These are phyloP conservation scores for Arabidopsis arenosa DNA, from an alignment of 345 rosid species.

Conservation along the genomic window DNA sequence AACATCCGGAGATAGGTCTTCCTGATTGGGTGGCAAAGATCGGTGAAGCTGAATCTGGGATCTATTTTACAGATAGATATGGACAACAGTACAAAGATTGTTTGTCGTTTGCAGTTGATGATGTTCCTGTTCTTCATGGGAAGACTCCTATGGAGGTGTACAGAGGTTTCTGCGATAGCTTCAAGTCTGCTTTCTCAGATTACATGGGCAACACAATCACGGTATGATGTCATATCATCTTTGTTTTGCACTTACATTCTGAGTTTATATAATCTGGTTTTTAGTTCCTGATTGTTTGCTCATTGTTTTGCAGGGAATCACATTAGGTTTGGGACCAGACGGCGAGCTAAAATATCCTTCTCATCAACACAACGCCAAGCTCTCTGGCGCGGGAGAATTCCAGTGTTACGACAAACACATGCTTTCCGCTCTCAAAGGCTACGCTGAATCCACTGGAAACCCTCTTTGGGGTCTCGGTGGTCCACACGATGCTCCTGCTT, in stretches of 20 bases:
- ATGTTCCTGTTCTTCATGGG: constrained; percentile 75
- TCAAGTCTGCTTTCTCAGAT: constrained; percentile 67
- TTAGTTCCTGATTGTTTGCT: constrained; percentile 14
- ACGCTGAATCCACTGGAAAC: constrained; percentile 71
- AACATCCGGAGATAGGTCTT: constrained; percentile 56
- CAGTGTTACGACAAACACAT: constrained; percentile 88
- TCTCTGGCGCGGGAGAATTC: constrained; percentile 67
- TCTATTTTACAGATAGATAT: constrained; percentile 64
- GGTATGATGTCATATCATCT: constrained; percentile 40
- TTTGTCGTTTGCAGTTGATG: constrained; percentile 79
- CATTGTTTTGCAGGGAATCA: constrained; percentile 65
- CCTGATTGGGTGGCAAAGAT: constrained; percentile 75
- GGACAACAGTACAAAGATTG: constrained; percentile 64
- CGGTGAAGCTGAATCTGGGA: constrained; percentile 57
- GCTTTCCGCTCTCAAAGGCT: constrained; percentile 68
- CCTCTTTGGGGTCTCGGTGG: constrained; percentile 94
- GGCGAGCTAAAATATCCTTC: constrained; percentile 91
- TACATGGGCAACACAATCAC: constrained; percentile 75
- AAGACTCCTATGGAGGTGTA: constrained; percentile 80
- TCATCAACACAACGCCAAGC: constrained; percentile 44
- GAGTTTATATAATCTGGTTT: constrained; percentile 23
- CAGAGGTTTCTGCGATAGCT: constrained; percentile 73
- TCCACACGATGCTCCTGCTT: constrained; percentile 83
- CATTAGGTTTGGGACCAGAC: constrained; percentile 87
- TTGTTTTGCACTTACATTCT: constrained; percentile 2